Percentiles rank a stretch among this genome's conserved stretches.
Evolutionary conservation across 2,329 filamentous ascomycete genomes (phyloP).

Genomic region (Arthrocladium fulminans): DNA sequence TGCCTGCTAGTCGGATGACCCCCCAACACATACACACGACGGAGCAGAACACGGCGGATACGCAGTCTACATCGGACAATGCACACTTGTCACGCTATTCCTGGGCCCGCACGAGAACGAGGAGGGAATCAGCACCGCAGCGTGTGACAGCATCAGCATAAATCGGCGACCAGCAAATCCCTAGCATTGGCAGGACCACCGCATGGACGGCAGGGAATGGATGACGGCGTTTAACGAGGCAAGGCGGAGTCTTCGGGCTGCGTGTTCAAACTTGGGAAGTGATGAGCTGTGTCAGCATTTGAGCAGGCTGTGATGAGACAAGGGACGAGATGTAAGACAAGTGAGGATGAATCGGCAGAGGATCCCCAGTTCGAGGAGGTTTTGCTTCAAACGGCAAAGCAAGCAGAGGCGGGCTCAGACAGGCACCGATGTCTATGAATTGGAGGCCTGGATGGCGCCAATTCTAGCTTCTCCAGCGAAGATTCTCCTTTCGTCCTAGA

Average conservation of each 20-base stretch:
- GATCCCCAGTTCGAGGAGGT: too few species aligned
- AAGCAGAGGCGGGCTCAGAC: constrained; percentile 1
- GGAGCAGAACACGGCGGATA: constrained; percentile 5
- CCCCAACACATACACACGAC: background rate
- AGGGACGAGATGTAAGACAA: background rate
- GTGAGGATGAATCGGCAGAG: constrained; percentile 6
- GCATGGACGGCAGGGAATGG: background rate
- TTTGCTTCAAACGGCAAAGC: constrained; percentile 6
- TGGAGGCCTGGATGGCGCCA: constrained; percentile 6
- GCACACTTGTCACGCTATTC: constrained; percentile 6
- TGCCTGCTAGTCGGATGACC: constrained; percentile 4
- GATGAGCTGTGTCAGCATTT: constrained; percentile 9
- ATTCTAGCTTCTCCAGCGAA: constrained; percentile 2
- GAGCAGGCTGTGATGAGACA: constrained; percentile 7
- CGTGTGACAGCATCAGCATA: constrained; percentile 1
- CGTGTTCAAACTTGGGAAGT: constrained; percentile 7
- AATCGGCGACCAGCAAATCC: background rate
- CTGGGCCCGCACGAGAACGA: constrained; percentile 5
- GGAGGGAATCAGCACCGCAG: background rate
- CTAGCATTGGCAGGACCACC: background rate
- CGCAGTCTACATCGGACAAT: constrained; percentile 1
- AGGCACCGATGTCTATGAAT: background rate
- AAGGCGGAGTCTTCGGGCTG: constrained; percentile 6
- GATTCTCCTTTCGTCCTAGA: background rate
- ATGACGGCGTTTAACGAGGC: constrained; percentile 1